Evolutionary conservation across 352 stramenopile genomes (phyloP), one percentile per base, ranked within the genome.

Genomic region (Phytophthora fragariae): DNA sequence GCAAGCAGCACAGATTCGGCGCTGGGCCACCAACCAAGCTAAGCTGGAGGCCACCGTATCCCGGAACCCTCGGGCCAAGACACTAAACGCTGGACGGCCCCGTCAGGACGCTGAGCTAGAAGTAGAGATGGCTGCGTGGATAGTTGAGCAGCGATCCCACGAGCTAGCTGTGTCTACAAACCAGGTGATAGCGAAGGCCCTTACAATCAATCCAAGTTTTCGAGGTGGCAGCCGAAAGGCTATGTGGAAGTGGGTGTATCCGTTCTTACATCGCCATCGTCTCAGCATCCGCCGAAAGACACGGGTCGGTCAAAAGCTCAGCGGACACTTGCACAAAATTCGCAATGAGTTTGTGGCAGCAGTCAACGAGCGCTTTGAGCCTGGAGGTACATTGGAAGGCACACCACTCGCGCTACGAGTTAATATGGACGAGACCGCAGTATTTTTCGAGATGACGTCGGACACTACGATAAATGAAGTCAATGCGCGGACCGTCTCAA

Each of bases 231-330:
- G 62, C 10, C 31, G 46, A 1, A 39, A 37, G 9, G 14, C 54
- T 41, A 37, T 63, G n/a, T 31, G 53, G 35, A 14, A 27, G 12
- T 70, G 63, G 54, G 39, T 70, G 21, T 70, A 70, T 24, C 63
- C 44, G 24, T 63, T 59, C 27, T 31, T 63, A 1, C 41, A 52
- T 5, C 63, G 41, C 17, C 29, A 49, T 7, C 53, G 19, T 10
- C 24, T 62, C 5, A 69, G 52, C 15, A 57, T 69, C 31, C 53
- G 41, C 6, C 53, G 62, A 1, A 12, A 41, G 1, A 69, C 62
- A 6, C 62, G 49, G 14, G 62, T 62, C 24, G 52, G 39, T 12
- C 39, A 62, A 54, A 69, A 62, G 53, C 24, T 69, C 3, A 69
- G 62, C 24, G 62, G 59, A 2, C 37, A 69, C 44, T 27, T 62